Base-by-base conservation (phyloP, 164 flowering plant species). In the Umbilicus rupestris region DNA sequence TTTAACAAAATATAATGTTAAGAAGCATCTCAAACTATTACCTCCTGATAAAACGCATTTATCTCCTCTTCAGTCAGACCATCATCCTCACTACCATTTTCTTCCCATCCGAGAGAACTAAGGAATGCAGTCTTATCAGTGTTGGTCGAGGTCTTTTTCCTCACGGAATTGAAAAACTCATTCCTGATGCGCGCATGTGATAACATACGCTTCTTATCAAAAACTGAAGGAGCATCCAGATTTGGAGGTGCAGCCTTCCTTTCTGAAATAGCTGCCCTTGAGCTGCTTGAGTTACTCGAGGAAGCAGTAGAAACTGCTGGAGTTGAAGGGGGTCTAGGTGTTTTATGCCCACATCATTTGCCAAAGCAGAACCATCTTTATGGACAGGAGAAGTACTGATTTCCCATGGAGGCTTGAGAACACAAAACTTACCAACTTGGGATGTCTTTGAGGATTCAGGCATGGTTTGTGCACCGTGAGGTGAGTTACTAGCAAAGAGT, bases 41-140 rank as follows among this genome's bases (percentile, higher is more conserved):
- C 91, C 87, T 83, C 82, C 69, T 80, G 65, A 74, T 66, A 79
- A 71, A 90, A 93, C 45, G 84, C 76, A 74, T 79, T 80, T 50
- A 90, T 93, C 79, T 93, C 98, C 75, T 90, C 96, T 68, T 89
- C 85, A 7, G 98, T 93, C 39, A 93, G 87, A 42, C 82, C 90
- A 73, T 74, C 97, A 69, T 84, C 92, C 65, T 87, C 97, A 29
- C 78, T 86, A 49, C 75, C 70, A 70, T 75, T 79, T 76, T 87
- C 92, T 8, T 87, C 90, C 98, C 98, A 93, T 17, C 98, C 98
- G 75, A 93, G 92, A 11, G 94, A 88, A 35, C 88, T 83, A 66
- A 93, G 87, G 67, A 93, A 93, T 11, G 80, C 81, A 59, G 73
- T 80, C 78, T 93, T 97, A 70, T 88, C 89, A 39, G 67, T 31